Evolutionary conservation across 257 asterid species (phyloP).

Genomic region (Verbascum thapsus): DNA sequence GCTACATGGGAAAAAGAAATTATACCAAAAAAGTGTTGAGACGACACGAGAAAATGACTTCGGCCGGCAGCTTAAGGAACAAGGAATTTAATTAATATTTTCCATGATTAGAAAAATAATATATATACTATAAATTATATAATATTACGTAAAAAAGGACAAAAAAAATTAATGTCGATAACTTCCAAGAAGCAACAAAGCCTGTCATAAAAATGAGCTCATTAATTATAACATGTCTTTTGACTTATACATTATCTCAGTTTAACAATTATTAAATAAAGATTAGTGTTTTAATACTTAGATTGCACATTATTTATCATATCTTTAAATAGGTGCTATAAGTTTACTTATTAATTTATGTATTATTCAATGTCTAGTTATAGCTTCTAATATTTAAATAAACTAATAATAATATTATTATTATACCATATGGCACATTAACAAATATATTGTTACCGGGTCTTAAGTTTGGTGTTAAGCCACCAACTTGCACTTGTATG

Average conservation of each 20-base stretch:
- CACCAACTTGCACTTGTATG: conserved; percentile 38
- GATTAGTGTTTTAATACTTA: conserved; percentile 19
- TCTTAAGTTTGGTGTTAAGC: conserved; percentile 33
- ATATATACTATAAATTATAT: conserved; percentile 12
- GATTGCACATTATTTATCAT: conserved; percentile 28
- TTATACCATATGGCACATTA: not conserved
- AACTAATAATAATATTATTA: not conserved
- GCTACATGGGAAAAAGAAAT: conserved; percentile 24
- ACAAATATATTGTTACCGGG: conserved; percentile 22
- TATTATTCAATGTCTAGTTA: conserved; percentile 5
- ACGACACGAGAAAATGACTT: conserved; percentile 32
- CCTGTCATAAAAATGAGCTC: conserved; percentile 26
- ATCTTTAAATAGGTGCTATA: not conserved
- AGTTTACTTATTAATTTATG: not conserved
- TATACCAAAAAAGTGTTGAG: conserved; percentile 23
- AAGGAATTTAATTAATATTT: conserved; percentile 31
- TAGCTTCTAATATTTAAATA: not conserved
- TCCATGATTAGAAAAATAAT: not conserved
- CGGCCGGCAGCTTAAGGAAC: conserved; percentile 36
- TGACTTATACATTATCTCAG: conserved; percentile 42
- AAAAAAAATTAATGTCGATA: conserved; percentile 32
- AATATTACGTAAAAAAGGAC: not conserved
- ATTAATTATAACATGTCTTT: conserved; percentile 19
- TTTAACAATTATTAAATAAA: conserved; percentile 18
- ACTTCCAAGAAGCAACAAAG: conserved; percentile 44